Evolutionary conservation across 176 grass and related monocot species (phyloP).

Genomic region (Leersia perrieri): DNA sequence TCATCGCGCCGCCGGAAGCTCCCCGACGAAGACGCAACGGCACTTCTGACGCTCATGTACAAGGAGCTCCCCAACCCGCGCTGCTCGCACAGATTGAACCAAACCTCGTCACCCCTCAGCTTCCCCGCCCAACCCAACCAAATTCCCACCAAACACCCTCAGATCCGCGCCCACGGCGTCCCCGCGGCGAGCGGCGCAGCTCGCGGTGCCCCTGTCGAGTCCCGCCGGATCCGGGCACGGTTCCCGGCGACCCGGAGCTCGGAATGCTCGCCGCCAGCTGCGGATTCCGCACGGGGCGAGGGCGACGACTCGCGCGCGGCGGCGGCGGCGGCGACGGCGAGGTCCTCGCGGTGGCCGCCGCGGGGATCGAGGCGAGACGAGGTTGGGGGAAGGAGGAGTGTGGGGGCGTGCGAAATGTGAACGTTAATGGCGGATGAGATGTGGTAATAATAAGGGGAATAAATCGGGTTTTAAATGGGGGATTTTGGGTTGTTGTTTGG

Average conservation of each 20-base stretch:
- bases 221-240: constrained; percentile 19
- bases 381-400: background rate
- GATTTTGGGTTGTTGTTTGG: background rate
- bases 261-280: constrained; percentile 16
- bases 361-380: constrained; percentile 14
- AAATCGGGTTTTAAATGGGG: background rate
- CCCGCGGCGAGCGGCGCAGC: background rate
- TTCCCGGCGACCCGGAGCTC: constrained; percentile 6
- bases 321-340: background rate
- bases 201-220: background rate
- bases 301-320: background rate
- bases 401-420: constrained; percentile 35
- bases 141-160: background rate
- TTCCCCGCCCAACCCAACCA: background rate
- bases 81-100: background rate
- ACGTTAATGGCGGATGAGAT: constrained; percentile 31
- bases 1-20: constrained; percentile 55
- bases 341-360: background rate
- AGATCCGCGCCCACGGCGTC: constrained; percentile 33
- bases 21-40: background rate
- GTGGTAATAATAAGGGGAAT: background rate
- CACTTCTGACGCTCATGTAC: constrained; percentile 33
- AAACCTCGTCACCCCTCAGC: background rate
- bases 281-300: background rate
- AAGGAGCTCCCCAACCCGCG: background rate